Conservation (phyloP, 148 eudicot genomes). For the Spergularia marina region DNA sequence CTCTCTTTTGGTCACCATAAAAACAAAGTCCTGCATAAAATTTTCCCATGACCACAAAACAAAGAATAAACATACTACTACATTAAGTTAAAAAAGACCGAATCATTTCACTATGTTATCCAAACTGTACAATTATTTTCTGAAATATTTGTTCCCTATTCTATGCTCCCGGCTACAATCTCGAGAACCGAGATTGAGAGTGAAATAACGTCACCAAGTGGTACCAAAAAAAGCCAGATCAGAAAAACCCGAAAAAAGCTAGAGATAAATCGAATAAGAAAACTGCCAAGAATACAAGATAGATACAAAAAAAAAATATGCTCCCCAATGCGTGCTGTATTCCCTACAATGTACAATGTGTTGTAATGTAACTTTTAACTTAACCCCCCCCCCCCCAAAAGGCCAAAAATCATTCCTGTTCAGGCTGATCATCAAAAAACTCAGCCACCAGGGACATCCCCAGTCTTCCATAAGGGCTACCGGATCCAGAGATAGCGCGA, state of each 20-base stretch:
- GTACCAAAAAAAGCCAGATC: not conserved
- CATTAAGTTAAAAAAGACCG: not conserved
- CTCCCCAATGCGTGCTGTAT: constrained; percentile 19
- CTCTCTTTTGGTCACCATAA: not conserved
- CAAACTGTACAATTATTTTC: constrained; percentile 29
- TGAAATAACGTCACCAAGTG: no score
- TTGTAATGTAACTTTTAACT: not conserved
- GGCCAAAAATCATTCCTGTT: not conserved
- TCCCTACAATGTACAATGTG: constrained; percentile 37
- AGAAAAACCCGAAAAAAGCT: not conserved
- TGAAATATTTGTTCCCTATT: constrained; percentile 4
- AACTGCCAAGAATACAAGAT: constrained; percentile 10
- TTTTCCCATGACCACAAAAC: constrained; percentile 4
- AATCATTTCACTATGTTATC: constrained; percentile 16
- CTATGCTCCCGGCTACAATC: constrained; percentile 10
- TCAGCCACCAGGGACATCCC: constrained; percentile 16
- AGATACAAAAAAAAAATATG: constrained; percentile 32
- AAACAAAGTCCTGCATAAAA: not conserved
- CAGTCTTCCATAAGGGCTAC: not conserved
- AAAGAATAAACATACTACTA: not conserved
- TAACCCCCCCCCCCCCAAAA: constrained; percentile 4
- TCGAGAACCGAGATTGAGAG: not conserved
- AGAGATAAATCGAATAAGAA: not conserved
- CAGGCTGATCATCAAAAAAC: constrained; percentile 29
- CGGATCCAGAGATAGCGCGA: not conserved